Evolutionary conservation across 1,284 basidiomycete genomes (phyloP), one percentile per base, ranked within the genome.

Genomic region (Fomitopsis pinicola): DNA sequence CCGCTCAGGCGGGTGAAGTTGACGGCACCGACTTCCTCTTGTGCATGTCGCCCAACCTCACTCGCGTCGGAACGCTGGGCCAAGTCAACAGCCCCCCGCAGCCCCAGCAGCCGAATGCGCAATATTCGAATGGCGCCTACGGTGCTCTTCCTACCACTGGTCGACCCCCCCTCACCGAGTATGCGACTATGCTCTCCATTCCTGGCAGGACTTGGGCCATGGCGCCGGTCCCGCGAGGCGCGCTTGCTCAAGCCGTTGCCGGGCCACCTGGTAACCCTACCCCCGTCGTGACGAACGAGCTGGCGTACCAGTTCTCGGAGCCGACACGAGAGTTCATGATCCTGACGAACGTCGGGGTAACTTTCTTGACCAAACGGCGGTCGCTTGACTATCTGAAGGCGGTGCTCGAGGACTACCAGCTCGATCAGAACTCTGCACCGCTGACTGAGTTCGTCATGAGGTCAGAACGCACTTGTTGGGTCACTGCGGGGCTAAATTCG

Each of bases 191-290:
- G 17, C 76, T 96, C 35, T 80, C 89, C 12, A 88, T 95, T 61
- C 87, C 89, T 38, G 94, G 92, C 1, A 78, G 86, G 63, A 91
- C 93, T 3, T 96, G 92, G 91, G 89, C 88, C 15, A 88, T 95
- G 73, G 87, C 86, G 1, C 76, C 81, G 22, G 80, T 88, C 44
- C 79, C 82, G 10, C 78, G 76, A 42, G 71, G 72, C 5, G 66
- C 71, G 59, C 62, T 65, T 30, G 64, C 70, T 10, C 60, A 63
- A 48, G 64, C 64, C 15, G 66, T 70, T 10, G 61, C 74, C 1
- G 76, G 78, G 19, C 69, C 79, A 0, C 68, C 79, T n/a, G 80
- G 79, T 48, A 77, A 78, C 0, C 81, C 83, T 36, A 71, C 74
- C 8, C 80, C 84, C 26, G 75, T 80, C 0, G 75, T 82, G 28